Evolutionary conservation across 345 rosid species (phyloP), one percentile per base, ranked within the genome.

Genomic region (Corchorus capsularis): DNA sequence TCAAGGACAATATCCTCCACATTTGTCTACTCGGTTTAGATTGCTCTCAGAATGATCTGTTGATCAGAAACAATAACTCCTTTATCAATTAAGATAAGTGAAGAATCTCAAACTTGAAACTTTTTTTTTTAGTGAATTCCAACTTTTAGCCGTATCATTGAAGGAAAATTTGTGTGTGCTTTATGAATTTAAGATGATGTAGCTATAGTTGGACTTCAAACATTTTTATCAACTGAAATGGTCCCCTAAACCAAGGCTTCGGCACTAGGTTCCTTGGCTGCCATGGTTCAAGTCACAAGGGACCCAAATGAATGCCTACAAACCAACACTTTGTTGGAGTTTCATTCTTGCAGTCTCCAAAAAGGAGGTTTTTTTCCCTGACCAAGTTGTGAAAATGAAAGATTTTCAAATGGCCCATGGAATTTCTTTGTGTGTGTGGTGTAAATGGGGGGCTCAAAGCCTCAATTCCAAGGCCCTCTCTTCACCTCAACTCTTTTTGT

Each of bases 371-470:
- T 46, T 14, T 7, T 55, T 27, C 27, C 53, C 54, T 55, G 53
- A 14, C 34, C 52, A 20, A 37, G 2, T 6, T 3, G 43, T 50
- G 77, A 74, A 74, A 74, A 13, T 19, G 71, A 74, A 63, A 74
- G 61, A 74, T 52, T 50, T 32, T 35, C 6, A 37, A 37, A 15
- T 20, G 45, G 17, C 71, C 77, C 62, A 52, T 74, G 17, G n/a
- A 11, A 1, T 34, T 10, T 63, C 4, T 41, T 17, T 63, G 16
- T 34, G 8, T 34, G 12, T 70, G 56, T 45, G 56, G 64, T 55
- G 63, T 3, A 56, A 55, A 37, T 53, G 45, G 61, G 34, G 63
- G n/a, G 19, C 53, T 72, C 41, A 57, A 57, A 73, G 67, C 76
- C 67, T 73, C 15, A 27, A 4, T 45, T 52, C 10, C 43, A 22